Evolutionary conservation across 345 rosid genomes (phyloP).

Genomic region (Syzygium oleosum): DNA sequence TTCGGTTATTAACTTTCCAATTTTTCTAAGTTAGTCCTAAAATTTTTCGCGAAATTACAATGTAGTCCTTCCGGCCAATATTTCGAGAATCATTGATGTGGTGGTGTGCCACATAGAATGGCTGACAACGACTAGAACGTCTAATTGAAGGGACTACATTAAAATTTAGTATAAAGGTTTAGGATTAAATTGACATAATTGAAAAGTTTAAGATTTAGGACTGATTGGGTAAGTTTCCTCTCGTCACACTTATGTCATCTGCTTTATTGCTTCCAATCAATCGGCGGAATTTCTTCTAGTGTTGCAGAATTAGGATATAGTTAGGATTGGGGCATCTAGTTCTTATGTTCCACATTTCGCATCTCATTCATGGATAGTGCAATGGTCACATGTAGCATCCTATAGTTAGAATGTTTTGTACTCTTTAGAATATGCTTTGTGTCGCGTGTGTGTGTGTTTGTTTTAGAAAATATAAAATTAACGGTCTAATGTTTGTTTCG

Average conservation of each 20-base stretch:
- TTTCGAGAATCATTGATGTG: fast-evolving
- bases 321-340: background rate
- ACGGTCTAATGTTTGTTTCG: background rate
- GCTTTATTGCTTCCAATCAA: background rate
- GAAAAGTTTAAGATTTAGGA: background rate
- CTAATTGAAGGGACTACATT: background rate
- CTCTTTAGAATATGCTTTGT: background rate
- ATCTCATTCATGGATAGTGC: background rate
- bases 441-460: background rate
- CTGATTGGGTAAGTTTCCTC: too few relatives aligned
- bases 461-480: background rate
- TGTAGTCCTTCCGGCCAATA: fast-evolving
- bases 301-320: background rate
- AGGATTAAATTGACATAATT: fast-evolving
- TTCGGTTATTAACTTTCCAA: fast-evolving
- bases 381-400: background rate
- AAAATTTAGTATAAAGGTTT: too few relatives aligned
- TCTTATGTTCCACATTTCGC: background rate
- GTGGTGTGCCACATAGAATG: fast-evolving
- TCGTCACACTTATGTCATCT: background rate
- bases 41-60: background rate
- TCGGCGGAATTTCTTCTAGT: background rate
- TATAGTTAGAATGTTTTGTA: background rate
- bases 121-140: fast-evolving
- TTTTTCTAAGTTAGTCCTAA: background rate